Percentiles rank a stretch among this genome's conserved stretches.
phyloP scores from a whole-genome alignment of 331 rosid species.

The Spiraea crenata region DNA sequence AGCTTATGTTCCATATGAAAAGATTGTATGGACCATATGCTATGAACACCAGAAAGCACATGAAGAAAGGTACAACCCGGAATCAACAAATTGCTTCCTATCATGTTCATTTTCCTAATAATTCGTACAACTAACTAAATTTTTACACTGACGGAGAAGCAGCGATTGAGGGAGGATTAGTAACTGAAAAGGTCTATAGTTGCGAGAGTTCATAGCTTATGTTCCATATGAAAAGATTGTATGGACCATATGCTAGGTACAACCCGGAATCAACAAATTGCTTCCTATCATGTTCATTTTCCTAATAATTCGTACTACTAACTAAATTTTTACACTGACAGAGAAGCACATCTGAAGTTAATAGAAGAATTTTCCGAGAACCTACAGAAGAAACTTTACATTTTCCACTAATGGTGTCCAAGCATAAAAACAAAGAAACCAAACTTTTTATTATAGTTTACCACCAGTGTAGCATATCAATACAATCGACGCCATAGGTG shows the following conservation, averaged over 20 bases:
- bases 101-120: background rate
- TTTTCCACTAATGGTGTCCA: background rate
- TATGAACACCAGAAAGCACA: background rate
- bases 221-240: conserved; percentile 4
- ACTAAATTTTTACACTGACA: background rate
- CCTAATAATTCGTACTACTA: background rate
- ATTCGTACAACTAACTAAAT: background rate
- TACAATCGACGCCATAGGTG: background rate
- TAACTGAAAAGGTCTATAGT: background rate
- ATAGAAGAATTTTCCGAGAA: background rate
- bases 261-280: background rate
- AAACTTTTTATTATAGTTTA: background rate
- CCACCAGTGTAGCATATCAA: background rate
- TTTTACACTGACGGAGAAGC: background rate
- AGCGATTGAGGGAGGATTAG: background rate
- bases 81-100: background rate
- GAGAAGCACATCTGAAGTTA: background rate
- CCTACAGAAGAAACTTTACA: background rate
- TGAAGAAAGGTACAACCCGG: background rate
- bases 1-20: background rate
- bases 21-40: background rate
- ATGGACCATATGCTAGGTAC: background rate
- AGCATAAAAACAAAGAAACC: background rate
- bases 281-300: background rate
- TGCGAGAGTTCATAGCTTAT: background rate